These are phyloP conservation scores for Irpex rosettiformis DNA, from an alignment of 1,284 basidiomycete species.

Conservation along the genomic window DNA sequence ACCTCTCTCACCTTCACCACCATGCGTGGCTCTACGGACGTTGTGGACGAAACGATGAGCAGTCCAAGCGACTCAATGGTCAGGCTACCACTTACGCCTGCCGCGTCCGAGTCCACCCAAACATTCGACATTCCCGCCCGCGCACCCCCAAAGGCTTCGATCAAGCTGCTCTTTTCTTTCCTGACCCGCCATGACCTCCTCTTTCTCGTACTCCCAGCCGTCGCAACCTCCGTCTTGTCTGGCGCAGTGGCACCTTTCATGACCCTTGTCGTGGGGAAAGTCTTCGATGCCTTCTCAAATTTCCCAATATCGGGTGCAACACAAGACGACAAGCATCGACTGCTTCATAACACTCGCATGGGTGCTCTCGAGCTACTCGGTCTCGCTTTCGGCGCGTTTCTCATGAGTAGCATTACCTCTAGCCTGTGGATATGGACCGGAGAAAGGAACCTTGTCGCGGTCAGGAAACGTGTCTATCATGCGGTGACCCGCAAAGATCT, in stretches of 20 bases:
- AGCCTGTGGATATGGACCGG: constrained; percentile 87
- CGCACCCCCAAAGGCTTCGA: constrained; percentile 41
- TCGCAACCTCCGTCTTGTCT: constrained; percentile 62
- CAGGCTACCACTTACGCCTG: constrained; percentile 24
- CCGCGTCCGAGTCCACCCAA: constrained; percentile 21
- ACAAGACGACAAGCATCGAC: constrained; percentile 44
- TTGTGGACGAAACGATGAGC: constrained; percentile 30
- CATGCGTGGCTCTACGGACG: constrained; percentile 31
- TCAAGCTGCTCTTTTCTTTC: constrained; percentile 65
- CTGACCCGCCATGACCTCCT: constrained; percentile 53
- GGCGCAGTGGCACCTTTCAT: constrained; percentile 90
- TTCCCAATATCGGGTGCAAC: constrained; percentile 49
- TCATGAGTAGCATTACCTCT: constrained; percentile 73
- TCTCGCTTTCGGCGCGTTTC: constrained; percentile 67
- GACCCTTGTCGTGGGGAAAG: constrained; percentile 86
- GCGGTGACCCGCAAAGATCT: constrained; percentile 76
- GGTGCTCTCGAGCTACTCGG: constrained; percentile 70
- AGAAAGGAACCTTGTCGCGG: constrained; percentile 71
- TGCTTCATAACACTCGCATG: constrained; percentile 58
- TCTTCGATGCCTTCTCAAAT: constrained; percentile 75
- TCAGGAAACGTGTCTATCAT: constrained; percentile 70
- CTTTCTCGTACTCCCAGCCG: constrained; percentile 69
- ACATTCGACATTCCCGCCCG: constrained; percentile 24
- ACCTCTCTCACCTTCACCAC: constrained; percentile 21
- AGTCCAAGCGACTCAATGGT: constrained; percentile 25